Evolutionary conservation across 768 basidiomycete species (phyloP).

Genomic region (Leccinum arenicola): DNA sequence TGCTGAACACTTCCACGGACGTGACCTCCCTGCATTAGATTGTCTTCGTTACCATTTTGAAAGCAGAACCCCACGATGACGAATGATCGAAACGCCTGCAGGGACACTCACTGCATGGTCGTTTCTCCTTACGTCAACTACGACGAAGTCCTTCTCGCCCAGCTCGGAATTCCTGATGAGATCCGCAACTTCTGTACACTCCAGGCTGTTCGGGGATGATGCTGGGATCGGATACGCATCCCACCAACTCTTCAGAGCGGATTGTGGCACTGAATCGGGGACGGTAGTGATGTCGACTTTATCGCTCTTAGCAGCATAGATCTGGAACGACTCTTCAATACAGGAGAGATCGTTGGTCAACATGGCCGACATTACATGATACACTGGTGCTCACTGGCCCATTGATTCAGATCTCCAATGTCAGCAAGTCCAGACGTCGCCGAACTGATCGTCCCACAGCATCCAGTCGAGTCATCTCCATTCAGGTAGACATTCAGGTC

Average conservation of each 20-base stretch:
- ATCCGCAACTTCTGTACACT: constrained; percentile 38
- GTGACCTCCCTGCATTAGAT: constrained; percentile 46
- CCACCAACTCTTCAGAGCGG: constrained; percentile 46
- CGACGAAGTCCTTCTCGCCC: constrained; percentile 30
- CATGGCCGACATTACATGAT: background rate
- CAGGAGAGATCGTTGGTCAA: background rate
- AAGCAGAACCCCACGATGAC: background rate
- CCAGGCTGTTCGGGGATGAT: constrained; percentile 30
- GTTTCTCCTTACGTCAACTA: constrained; percentile 49
- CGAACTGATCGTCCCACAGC: constrained; percentile 1
- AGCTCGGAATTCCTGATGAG: constrained; percentile 22
- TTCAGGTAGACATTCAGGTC: constrained; percentile 39
- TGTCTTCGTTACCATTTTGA: background rate
- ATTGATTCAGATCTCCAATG: constrained; percentile 40
- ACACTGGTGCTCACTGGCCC: constrained; percentile 36
- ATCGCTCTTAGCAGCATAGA: constrained; percentile 41
- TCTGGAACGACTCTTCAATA: constrained; percentile 43
- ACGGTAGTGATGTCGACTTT: background rate
- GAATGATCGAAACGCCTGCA: background rate
- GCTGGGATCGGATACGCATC: constrained; percentile 46
- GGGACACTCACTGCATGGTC: constrained; percentile 41
- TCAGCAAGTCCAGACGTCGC: constrained; percentile 1
- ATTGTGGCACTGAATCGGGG: background rate
- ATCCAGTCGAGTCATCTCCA: constrained; percentile 11
- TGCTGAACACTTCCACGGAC: constrained; percentile 49